Evolutionary conservation across 2,329 filamentous ascomycete species (phyloP).

Genomic region (Sarocladium brachiariae): DNA sequence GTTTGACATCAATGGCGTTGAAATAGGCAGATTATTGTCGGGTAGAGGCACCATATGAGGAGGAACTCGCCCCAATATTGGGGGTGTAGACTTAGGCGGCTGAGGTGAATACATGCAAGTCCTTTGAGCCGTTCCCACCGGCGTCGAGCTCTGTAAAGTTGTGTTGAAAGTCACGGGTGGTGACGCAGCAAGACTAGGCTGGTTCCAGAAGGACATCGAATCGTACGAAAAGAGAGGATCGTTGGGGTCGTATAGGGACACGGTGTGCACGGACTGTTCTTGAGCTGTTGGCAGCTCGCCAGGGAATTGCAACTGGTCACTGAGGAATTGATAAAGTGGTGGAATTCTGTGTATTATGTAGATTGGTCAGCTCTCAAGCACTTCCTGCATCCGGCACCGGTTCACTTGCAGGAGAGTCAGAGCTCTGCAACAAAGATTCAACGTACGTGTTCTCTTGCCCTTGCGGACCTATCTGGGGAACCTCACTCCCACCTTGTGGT

Average conservation of each 20-base stretch:
- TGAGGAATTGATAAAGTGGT: neutral
- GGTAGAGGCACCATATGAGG: neutral
- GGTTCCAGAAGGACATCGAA: neutral
- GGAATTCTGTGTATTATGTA: neutral
- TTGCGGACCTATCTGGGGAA: neutral
- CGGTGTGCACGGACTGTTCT: neutral
- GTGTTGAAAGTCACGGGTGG: neutral
- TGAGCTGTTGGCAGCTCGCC: neutral
- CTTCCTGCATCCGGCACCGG: neutral
- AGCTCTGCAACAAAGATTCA: neutral
- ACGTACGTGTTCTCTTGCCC: conserved; percentile 2
- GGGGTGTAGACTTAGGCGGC: neutral
- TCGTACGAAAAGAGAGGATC: neutral
- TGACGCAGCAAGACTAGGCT: neutral
- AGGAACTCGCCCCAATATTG: neutral
- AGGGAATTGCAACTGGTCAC: neutral
- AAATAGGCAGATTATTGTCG: neutral
- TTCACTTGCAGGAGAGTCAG: neutral
- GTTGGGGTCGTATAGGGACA: neutral
- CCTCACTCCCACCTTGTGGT: neutral
- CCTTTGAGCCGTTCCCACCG: neutral
- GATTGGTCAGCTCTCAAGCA: neutral
- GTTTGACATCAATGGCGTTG: neutral
- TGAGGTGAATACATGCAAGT: neutral
- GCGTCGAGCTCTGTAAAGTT: neutral